Conservation (phyloP, 345 rosid species). For the Mallotus nudiflorus region DNA sequence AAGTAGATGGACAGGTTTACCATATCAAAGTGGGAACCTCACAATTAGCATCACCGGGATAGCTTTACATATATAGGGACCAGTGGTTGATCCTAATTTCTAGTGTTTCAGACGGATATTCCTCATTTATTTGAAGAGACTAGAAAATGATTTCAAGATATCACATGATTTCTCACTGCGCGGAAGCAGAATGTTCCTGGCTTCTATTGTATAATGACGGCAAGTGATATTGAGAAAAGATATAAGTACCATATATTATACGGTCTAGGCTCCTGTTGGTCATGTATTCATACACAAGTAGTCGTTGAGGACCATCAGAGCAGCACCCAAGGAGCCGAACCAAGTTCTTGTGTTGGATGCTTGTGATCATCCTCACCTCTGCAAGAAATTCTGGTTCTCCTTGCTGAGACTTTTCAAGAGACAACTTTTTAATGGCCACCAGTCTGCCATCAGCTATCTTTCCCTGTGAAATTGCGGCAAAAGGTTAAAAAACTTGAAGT, state of each 20-base stretch:
- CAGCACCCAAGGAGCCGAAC: constrained; percentile 71
- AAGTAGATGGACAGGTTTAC: too few species aligned
- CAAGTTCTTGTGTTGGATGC: constrained; percentile 72
- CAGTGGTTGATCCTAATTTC: too few species aligned
- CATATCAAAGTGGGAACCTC: too few species aligned
- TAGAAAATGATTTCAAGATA: too few species aligned
- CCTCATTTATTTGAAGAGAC: too few species aligned
- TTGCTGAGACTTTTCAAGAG: constrained; percentile 59
- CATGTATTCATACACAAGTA: constrained; percentile 68
- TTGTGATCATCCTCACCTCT: constrained; percentile 72
- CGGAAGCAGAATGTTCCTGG: too few species aligned
- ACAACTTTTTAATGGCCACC: constrained; percentile 53
- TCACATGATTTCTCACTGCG: too few species aligned
- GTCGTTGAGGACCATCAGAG: constrained; percentile 55
- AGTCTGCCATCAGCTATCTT: constrained; percentile 51
- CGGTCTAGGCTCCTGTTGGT: constrained; percentile 66
- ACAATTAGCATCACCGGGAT: too few species aligned
- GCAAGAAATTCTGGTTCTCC: constrained; percentile 68
- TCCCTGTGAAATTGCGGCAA: constrained; percentile 37
- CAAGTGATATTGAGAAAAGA: background rate
- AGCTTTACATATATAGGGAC: too few species aligned
- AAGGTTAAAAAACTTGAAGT: too few species aligned
- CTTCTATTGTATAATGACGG: too few species aligned
- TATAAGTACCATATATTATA: constrained; percentile 44
- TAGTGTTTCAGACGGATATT: too few species aligned